Evolutionary conservation across 2,329 filamentous ascomycete species (phyloP).

Genomic region (Botrytis fabae): DNA sequence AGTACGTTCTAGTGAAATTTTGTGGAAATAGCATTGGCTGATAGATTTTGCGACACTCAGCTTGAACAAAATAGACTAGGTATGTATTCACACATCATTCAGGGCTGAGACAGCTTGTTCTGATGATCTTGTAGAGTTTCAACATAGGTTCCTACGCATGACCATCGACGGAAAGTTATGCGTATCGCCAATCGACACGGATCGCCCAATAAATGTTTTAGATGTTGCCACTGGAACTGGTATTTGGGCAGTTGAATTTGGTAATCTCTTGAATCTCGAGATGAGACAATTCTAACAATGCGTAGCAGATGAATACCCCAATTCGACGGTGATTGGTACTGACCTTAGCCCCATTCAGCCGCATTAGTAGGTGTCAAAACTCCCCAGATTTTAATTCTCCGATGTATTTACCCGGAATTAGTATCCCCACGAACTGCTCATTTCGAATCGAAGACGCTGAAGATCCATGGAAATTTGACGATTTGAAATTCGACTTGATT

Average conservation of each 20-base stretch:
- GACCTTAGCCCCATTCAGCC: slow-evolving; percentile 37
- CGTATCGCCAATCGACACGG: slow-evolving; percentile 9
- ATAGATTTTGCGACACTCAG: background rate
- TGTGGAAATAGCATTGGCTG: background rate
- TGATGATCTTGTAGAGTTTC: slow-evolving; percentile 9
- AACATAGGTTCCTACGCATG: slow-evolving; percentile 17
- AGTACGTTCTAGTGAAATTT: background rate
- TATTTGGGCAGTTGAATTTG: slow-evolving; percentile 21
- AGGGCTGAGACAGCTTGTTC: background rate
- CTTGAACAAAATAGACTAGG: slow-evolving; percentile 17
- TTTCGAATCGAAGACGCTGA: slow-evolving; percentile 42
- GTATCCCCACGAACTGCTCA: slow-evolving; percentile 35
- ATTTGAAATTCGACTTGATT: slow-evolving; percentile 19
- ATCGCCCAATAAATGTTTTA: slow-evolving; percentile 7
- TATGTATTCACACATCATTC: background rate
- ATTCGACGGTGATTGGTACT: slow-evolving; percentile 31
- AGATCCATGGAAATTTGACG: slow-evolving; percentile 36
- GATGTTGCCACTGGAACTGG: slow-evolving; percentile 21
- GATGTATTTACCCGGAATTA: background rate
- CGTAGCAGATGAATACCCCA: slow-evolving; percentile 37
- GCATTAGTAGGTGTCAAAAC: slow-evolving; percentile 25
- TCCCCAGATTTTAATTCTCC: background rate
- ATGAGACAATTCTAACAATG: slow-evolving; percentile 21
- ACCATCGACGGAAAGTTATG: slow-evolving; percentile 20
- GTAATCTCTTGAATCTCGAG: slow-evolving; percentile 30